These are phyloP conservation scores for Metarhizium anisopliae DNA, from an alignment of 2,329 filamentous ascomycete genomes.

Conservation along the genomic window DNA sequence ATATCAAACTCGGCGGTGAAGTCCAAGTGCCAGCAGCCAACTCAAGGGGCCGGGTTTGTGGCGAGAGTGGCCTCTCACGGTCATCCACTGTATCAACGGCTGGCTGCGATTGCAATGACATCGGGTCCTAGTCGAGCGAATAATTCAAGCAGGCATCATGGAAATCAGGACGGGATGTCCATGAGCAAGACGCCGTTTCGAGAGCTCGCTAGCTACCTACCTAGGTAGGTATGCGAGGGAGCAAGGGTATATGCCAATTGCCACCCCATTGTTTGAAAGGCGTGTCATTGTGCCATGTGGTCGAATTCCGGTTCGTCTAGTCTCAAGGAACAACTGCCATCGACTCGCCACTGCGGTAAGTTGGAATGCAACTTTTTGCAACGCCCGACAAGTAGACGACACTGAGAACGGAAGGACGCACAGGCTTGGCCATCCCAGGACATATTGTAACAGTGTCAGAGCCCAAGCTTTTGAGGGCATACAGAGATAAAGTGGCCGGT, in stretches of 20 bases:
- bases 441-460: neutral
- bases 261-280: too few species aligned
- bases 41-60: too few species aligned
- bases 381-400: neutral
- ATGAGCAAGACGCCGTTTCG: too few species aligned
- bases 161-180: too few species aligned
- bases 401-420: neutral
- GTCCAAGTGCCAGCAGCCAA: neutral
- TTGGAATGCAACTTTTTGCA: neutral
- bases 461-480: too few species aligned
- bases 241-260: neutral
- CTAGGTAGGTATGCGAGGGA: neutral
- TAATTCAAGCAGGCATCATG: too few species aligned
- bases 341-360: neutral
- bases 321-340: neutral
- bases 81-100: too few species aligned
- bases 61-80: too few species aligned
- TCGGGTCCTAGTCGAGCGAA: too few species aligned
- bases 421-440: neutral
- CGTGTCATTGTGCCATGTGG: neutral
- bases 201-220: neutral
- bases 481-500: too few species aligned
- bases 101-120: too few species aligned
- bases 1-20: neutral
- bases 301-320: neutral